Base-by-base conservation (phyloP, 1,139 yeast genomes). In the Candida anutae region DNA sequence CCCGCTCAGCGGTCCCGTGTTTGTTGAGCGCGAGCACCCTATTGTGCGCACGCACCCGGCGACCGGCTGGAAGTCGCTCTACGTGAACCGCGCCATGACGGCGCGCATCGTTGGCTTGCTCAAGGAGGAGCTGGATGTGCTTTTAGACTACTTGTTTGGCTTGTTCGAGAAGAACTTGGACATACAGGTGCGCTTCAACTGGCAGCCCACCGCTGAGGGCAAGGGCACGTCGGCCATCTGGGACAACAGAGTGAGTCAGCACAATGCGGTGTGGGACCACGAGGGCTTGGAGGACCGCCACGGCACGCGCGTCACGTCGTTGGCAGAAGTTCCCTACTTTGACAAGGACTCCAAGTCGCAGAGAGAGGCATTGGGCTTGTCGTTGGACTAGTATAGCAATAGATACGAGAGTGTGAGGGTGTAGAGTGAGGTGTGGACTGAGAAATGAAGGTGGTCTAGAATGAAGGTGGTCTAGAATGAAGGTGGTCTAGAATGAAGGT, bases 301-400 rank as follows among this genome's bases (percentile, higher is more conserved):
- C 37, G 79, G 78, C 16, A 69, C 74, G 17, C 59, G 81, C 46
- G 78, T 73, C 13, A 71, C 76, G 5, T 58, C 77, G 1, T 59
- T 74, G 39, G 79, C 75, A 21, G 79, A 73, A 36, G 48, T 52
- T 24, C 78, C 78, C 18, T 63, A 34, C 50, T 72, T 66, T 44
- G 76, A 73, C 40, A 60, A 65, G 13, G 44, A 53, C 15, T 67
- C 77, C 15, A 64, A 66, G 44, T 62, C 76, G 20, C 77, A 72
- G 45, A 62, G 78, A 46, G 71, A 71, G 41, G 63, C 76, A 5
- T 53, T 71, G 30, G 74, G 74, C 1, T 50, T 65, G 34, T 42
- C 59, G 3, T 48, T 55, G 30, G 29, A 39, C 13, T 38, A 31
- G 21, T 21, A 22, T n/a, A 5, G n/a, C 6, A 9, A 2, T 13